Evolutionary conservation across 2,329 filamentous ascomycete genomes (phyloP), one percentile per base, ranked within the genome.

Genomic region (Phaeoacremonium minimum): DNA sequence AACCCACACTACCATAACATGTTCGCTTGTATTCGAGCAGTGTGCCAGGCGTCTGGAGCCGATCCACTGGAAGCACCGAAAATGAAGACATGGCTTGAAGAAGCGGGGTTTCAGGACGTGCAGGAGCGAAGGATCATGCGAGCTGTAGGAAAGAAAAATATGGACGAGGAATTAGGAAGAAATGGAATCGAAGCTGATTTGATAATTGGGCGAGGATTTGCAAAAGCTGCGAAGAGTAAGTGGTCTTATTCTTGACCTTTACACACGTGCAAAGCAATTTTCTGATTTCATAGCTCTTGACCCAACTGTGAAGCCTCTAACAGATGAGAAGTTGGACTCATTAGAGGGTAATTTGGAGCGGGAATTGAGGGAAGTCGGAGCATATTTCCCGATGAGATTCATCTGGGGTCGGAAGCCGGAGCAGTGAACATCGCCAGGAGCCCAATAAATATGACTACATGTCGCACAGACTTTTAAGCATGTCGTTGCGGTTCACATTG

Each of bases 401-500:
- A 7, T 35, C 4, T 35, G 33, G 33, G 33, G 33, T 4, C 51
- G 40, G 14, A 51, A 40, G 30, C 49, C 48, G 33, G 44, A n/a
- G n/a, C n/a, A n/a, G n/a, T n/a, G n/a, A n/a, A n/a, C n/a, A n/a
- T n/a, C n/a, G n/a, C n/a, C n/a, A n/a, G n/a, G n/a, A n/a, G n/a
- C n/a, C n/a, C n/a, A n/a, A n/a, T n/a, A n/a, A n/a, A n/a, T n/a
- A n/a, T n/a, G n/a, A n/a, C n/a, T n/a, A n/a, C n/a, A n/a, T n/a
- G n/a, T n/a, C n/a, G n/a, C n/a, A n/a, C n/a, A n/a, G n/a, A n/a
- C n/a, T n/a, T n/a, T n/a, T n/a, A n/a, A n/a, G n/a, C n/a, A n/a
- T n/a, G n/a, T n/a, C n/a, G n/a, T n/a, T n/a, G n/a, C n/a, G n/a
- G n/a, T n/a, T n/a, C n/a, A n/a, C n/a, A n/a, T n/a, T n/a, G n/a